Base-by-base conservation (phyloP, 1,284 basidiomycete genomes). In the Puccinia horiana region DNA sequence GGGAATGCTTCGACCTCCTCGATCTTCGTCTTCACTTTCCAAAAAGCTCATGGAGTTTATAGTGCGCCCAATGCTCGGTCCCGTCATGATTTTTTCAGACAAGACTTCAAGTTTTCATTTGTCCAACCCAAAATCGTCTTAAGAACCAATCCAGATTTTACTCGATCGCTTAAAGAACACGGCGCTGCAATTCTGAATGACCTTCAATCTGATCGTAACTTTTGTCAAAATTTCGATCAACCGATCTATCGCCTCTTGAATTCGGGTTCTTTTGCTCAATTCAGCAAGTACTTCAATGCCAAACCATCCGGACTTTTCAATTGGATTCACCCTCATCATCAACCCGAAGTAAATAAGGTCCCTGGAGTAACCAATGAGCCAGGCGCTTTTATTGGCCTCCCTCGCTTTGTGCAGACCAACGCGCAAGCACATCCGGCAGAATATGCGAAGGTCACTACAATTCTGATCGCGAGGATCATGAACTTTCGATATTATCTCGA, bases 401-500 rank as follows among this genome's bases (percentile, higher is more conserved):
- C 85, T 58, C 84, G 84, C 9, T 85, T 84, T 40, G 84, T 65
- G 29, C 83, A 74, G 82, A 82, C 26, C 74, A 72, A 32, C 75
- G 76, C 26, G 37, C 84, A 49, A 70, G 83, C 72, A 8, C 84
- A 88, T 74, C 87, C 87, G 52, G 83, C 85, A 40, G 94, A 97
- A 86, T 98, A 97, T 86, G 95, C 93, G 32, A 91, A 94, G 74
- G 93, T 94, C 83, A 91, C 92, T 54, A 93, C 91, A 75, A 89
- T 97, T 29, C 86, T 97, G n/a, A 92, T 94, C 83, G 90, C 93
- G 0, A 91, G 91, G 0, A 84, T 89, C 23, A 85, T 97, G 42
- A 93, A 96, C 81, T 85, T 96, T 69, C 90, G 91, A 6, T 97
- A 97, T 87, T 95, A 94, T 84, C 90, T 90, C 9, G 95, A 97